Conservation (phyloP, 202 grass and related monocot genomes). For the Cymbopogon flexuosus region DNA sequence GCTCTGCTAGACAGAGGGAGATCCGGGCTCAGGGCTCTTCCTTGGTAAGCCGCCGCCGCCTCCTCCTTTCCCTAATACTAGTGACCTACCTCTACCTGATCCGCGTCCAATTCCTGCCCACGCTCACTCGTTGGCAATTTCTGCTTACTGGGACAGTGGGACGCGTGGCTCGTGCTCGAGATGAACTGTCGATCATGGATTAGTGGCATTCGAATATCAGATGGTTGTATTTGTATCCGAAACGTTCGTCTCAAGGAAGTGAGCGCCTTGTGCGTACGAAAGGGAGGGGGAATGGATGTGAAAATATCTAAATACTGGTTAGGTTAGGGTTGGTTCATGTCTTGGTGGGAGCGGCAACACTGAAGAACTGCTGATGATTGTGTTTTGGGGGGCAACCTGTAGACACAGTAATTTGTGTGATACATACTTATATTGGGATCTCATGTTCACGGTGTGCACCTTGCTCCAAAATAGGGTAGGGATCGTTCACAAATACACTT, state of each 20-base stretch:
- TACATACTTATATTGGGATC: neutral
- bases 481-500: neutral
- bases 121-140: neutral
- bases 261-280: neutral
- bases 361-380: neutral
- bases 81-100: neutral
- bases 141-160: neutral
- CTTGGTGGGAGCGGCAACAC: neutral
- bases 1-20: constrained; percentile 12
- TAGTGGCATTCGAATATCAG: neutral
- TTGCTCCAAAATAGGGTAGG: neutral
- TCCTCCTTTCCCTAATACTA: neutral
- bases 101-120: neutral
- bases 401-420: neutral
- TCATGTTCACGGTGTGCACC: neutral
- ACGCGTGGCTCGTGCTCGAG: neutral
- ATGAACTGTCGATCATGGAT: neutral
- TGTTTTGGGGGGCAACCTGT: neutral
- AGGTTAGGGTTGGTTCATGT: neutral
- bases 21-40: constrained; percentile 7
- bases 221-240: neutral
- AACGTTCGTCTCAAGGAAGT: neutral
- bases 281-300: neutral
- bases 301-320: neutral
- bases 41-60: constrained; percentile 18